phyloP scores from a whole-genome alignment of 495 filamentous ascomycete genomes.

The Niebla homalea region DNA sequence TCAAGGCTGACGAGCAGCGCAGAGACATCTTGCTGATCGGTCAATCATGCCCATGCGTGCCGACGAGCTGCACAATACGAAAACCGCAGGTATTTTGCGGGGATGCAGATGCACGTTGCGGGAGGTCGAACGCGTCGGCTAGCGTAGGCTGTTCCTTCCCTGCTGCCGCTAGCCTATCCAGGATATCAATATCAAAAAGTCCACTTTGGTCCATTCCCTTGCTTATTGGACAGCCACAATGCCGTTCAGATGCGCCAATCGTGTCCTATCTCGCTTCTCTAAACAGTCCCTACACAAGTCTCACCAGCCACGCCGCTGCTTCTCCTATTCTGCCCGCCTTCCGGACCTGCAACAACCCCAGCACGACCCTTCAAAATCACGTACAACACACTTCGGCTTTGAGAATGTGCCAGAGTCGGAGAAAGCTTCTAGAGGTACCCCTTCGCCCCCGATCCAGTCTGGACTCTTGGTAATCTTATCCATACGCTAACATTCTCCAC shows the following conservation, averaged over 20 bases:
- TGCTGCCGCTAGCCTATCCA: neutral
- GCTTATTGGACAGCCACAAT: neutral
- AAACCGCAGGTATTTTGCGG: neutral
- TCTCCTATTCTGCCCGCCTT: slow-evolving; percentile 38
- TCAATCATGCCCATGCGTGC: slow-evolving; percentile 2
- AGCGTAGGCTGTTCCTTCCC: slow-evolving; percentile 2
- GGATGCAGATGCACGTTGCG: neutral
- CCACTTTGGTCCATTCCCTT: neutral
- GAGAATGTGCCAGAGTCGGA: slow-evolving; percentile 70
- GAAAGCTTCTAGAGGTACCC: slow-evolving; percentile 58
- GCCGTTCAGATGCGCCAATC: neutral
- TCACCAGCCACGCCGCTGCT: slow-evolving; percentile 33
- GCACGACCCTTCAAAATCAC: slow-evolving; percentile 33
- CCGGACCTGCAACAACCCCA: slow-evolving; percentile 23
- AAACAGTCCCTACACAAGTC: neutral
- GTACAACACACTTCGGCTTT: slow-evolving; percentile 89
- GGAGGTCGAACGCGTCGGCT: neutral
- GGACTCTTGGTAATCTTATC: too few relatives aligned
- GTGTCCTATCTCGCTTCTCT: neutral
- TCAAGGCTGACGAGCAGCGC: neutral
- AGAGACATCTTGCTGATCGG: slow-evolving; percentile 7
- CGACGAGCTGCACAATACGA: neutral
- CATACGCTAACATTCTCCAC: neutral
- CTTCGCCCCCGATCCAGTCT: slow-evolving; percentile 11
- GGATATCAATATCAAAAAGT: neutral